Conservation (phyloP, 2,329 filamentous ascomycete genomes). For the Sporothrix inflata region DNA sequence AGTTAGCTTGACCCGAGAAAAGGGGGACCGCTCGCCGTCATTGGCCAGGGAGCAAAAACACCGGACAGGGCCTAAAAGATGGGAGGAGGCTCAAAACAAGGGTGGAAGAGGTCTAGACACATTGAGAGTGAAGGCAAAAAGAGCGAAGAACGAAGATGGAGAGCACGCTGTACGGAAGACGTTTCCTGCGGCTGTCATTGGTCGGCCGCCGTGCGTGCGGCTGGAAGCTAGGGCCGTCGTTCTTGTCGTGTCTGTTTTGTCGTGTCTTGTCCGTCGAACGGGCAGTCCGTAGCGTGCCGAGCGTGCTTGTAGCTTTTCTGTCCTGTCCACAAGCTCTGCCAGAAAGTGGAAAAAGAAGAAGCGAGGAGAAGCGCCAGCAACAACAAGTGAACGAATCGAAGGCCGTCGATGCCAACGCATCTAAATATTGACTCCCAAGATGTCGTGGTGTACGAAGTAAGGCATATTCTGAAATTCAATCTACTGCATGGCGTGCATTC, state of each 20-base stretch:
- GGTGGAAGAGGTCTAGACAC: neutral
- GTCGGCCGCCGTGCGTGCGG: neutral
- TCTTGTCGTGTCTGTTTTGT: neutral
- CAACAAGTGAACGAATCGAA: neutral
- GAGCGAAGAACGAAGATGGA: no score
- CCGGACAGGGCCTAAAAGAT: neutral
- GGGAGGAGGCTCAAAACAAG: neutral
- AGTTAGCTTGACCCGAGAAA: neutral
- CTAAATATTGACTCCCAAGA: neutral
- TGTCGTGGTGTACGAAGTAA: neutral
- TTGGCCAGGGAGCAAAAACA: neutral
- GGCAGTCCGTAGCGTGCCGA: neutral
- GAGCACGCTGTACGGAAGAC: neutral
- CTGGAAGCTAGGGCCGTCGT: neutral
- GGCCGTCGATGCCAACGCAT: neutral
- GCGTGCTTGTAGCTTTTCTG: no score
- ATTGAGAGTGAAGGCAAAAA: no score
- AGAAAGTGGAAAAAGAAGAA: conserved; percentile 3
- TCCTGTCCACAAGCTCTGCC: neutral
- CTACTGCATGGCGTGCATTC: neutral
- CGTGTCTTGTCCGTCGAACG: neutral
- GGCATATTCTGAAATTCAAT: neutral
- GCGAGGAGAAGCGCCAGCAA: neutral
- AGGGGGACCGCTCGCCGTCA: neutral
- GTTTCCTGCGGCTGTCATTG: neutral